These are phyloP conservation scores for Candida silvicultrix DNA, from an alignment of 805 yeast species.

Conservation along the genomic window DNA sequence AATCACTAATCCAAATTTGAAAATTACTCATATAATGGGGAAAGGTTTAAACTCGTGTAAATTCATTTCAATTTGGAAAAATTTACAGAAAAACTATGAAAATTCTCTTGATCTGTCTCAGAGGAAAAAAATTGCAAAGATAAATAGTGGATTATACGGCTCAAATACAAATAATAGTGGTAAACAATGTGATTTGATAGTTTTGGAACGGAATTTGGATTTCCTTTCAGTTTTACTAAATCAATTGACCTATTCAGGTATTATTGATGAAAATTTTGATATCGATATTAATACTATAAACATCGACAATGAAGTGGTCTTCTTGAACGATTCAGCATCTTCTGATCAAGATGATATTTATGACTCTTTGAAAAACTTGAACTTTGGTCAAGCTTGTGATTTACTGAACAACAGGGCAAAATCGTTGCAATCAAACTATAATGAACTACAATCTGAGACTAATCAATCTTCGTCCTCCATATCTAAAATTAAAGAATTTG, in stretches of 20 bases:
- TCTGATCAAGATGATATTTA: slow-evolving; percentile 38
- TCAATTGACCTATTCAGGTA: slow-evolving; percentile 78
- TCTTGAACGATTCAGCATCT: slow-evolving; percentile 9
- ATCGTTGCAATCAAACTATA: slow-evolving; percentile 62
- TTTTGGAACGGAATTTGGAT: slow-evolving; percentile 77
- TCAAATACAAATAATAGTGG: slow-evolving; percentile 31
- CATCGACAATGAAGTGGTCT: slow-evolving; percentile 18
- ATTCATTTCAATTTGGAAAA: slow-evolving; percentile 37
- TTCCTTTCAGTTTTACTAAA: slow-evolving; percentile 61
- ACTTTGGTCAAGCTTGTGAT: slow-evolving; percentile 77
- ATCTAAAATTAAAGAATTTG: slow-evolving; percentile 64
- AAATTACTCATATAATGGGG: slow-evolving; percentile 44
- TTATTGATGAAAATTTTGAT: slow-evolving; percentile 66
- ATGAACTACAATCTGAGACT: slow-evolving; percentile 47
- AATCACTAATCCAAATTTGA: slow-evolving; percentile 39
- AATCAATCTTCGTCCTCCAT: slow-evolving; percentile 54
- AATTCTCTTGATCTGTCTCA: slow-evolving; percentile 29
- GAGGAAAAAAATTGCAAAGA: slow-evolving; percentile 20
- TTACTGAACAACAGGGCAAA: slow-evolving; percentile 66
- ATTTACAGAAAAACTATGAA: slow-evolving; percentile 22
- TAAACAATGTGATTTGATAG: slow-evolving; percentile 62
- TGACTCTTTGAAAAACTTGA: slow-evolving; percentile 50
- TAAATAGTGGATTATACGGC: slow-evolving; percentile 24
- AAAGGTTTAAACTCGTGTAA: slow-evolving; percentile 52
- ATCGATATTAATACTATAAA: slow-evolving; percentile 34